These are phyloP conservation scores for Hypholoma fasciculare DNA, from an alignment of 768 basidiomycete species.

Conservation along the genomic window DNA sequence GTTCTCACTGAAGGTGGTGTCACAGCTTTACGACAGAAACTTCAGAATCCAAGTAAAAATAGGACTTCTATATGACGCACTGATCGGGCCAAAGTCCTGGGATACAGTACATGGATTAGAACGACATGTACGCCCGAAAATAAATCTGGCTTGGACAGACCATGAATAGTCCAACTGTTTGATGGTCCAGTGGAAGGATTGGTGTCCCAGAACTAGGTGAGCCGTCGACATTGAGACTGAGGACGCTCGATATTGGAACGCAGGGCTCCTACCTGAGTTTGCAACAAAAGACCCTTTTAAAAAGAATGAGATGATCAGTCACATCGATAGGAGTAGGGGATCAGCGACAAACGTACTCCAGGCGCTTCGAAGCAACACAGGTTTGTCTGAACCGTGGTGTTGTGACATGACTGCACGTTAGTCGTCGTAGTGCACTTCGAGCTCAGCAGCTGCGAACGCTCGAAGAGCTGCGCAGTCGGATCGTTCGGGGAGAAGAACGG, in stretches of 20 bases:
- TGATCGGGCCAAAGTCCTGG: conserved; percentile 69
- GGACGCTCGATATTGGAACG: not conserved
- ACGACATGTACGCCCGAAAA: too few relatives aligned
- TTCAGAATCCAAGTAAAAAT: not conserved
- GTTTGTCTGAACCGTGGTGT: conserved; percentile 41
- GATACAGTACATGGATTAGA: not conserved
- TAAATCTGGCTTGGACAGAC: conserved; percentile 31
- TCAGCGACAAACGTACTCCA: conserved; percentile 42
- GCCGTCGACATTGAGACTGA: not conserved
- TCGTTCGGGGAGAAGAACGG: conserved; percentile 1
- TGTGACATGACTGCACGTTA: conserved; percentile 55
- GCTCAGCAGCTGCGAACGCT: conserved; percentile 25
- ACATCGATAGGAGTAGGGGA: not conserved
- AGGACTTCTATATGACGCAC: conserved; percentile 31
- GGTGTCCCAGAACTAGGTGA: conserved; percentile 69
- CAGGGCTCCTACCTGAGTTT: conserved; percentile 36
- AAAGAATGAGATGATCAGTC: not conserved
- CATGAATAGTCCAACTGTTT: conserved; percentile 76
- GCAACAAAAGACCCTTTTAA: conserved; percentile 60
- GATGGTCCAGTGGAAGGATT: conserved; percentile 60
- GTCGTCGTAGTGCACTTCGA: conserved; percentile 53
- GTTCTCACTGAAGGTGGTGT: conserved; percentile 35
- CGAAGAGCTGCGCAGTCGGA: conserved; percentile 18
- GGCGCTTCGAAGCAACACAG: conserved; percentile 69
- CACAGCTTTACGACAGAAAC: conserved; percentile 43